These are phyloP conservation scores for Fusarium kyushuense DNA, from an alignment of 2,329 filamentous ascomycete genomes.

Conservation along the genomic window DNA sequence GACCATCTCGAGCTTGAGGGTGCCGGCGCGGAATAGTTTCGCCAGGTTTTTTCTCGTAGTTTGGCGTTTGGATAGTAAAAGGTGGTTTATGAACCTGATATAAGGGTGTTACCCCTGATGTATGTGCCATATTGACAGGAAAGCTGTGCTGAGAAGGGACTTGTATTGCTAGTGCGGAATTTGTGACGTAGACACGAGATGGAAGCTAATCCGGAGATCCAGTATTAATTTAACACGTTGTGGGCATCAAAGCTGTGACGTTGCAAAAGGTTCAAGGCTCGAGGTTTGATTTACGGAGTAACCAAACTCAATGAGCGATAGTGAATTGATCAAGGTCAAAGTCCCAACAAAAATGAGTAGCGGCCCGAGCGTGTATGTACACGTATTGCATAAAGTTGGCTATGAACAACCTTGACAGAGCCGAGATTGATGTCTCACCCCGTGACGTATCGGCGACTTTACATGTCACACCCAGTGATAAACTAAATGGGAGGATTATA, in stretches of 20 bases:
- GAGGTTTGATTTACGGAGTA: not conserved
- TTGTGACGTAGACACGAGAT: not conserved
- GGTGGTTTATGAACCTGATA: slow-evolving; percentile 75
- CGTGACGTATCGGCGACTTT: not conserved
- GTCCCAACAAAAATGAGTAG: not conserved
- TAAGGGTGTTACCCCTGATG: slow-evolving; percentile 60
- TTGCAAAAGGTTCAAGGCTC: not conserved
- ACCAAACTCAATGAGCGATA: not conserved
- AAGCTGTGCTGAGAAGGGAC: too few species aligned
- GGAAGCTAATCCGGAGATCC: too few species aligned
- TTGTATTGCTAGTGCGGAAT: not conserved
- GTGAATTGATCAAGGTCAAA: not conserved
- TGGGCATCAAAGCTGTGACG: not conserved
- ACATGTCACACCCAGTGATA: not conserved
- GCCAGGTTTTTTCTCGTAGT: slow-evolving; percentile 74
- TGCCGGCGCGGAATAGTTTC: slow-evolving; percentile 87
- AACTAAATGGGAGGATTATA: not conserved
- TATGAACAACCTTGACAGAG: not conserved
- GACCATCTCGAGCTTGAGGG: slow-evolving; percentile 74
- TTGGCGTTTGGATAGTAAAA: slow-evolving; percentile 78
- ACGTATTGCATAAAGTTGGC: not conserved
- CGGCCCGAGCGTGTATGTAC: not conserved
- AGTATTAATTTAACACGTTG: too few species aligned
- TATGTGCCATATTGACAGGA: slow-evolving; percentile 2
- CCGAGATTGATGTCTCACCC: not conserved